Evolutionary conservation across 2,329 filamentous ascomycete species (phyloP), one percentile per base, ranked within the genome.

Genomic region (Cercospora sojina): DNA sequence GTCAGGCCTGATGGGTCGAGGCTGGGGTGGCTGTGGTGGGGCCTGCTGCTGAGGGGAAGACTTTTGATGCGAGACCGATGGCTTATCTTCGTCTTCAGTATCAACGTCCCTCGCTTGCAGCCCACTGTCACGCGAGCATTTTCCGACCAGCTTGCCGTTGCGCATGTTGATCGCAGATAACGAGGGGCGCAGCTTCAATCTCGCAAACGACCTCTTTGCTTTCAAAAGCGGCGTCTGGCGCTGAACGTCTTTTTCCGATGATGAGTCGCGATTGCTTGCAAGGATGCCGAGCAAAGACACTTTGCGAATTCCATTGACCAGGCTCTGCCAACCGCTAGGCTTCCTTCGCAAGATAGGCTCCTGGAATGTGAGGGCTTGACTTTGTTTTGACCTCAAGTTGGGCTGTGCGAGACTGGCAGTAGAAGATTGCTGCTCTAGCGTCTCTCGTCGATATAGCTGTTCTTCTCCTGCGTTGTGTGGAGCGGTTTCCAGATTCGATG

Each of bases 231-330:
- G 55, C 3, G 18, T 20, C 8, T 55, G 32, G 5, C 10, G 55
- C 16, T 25, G 23, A 29, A 62, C 27, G 16, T 12, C 27, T n/a
- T 16, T 16, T 29, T 56, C 27, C 9, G 23, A 31, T 29, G 20
- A 61, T 31, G 25, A 43, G 16, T 20, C 25, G 9, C 35, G 9
- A 27, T 53, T 25, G 18, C 25, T 13, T n/a, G 13, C 31, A 20
- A 59, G 38, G 27, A 55, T 29, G 41, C 35, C 55, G 1, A 60
- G 59, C 10, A 65, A 68, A 18, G 58, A 60, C 20, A 64, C 59
- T n/a, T 63, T 67, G 20, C 66, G 68, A 23, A 68, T 43, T 25
- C 63, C 58, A 10, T 56, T 53, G 29, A 64, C 51, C 20, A 70
- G 23, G 13, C 47, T 62, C 35, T 61, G 56, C 55, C 63, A 63